These are phyloP conservation scores for Daldinia sp. DNA, from an alignment of 2,329 filamentous ascomycete species.

Conservation along the genomic window DNA sequence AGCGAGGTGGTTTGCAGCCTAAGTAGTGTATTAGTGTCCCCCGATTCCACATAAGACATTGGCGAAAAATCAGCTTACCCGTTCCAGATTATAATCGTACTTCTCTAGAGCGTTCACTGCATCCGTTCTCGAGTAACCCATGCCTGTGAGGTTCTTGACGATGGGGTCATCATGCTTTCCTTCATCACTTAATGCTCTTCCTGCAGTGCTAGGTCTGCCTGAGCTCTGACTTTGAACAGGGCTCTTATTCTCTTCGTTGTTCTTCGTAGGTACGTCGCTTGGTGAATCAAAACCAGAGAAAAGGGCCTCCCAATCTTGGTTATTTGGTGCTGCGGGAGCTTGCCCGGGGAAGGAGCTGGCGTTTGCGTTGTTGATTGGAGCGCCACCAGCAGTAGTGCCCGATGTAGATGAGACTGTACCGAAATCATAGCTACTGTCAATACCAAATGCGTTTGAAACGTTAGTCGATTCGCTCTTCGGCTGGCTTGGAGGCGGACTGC, in stretches of 20 bases:
- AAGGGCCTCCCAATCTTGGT: slow-evolving; percentile 94
- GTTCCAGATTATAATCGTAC: slow-evolving; percentile 95
- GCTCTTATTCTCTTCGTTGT: slow-evolving; percentile 43
- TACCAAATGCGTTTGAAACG: slow-evolving; percentile 60
- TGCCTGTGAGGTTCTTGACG: slow-evolving; percentile 86
- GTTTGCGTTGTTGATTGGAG: slow-evolving; percentile 53
- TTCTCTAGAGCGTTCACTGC: slow-evolving; percentile 88
- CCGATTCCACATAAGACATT: slow-evolving; percentile 35
- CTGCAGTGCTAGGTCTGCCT: slow-evolving; percentile 54
- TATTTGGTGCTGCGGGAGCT: slow-evolving; percentile 58
- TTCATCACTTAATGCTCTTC: slow-evolving; percentile 77
- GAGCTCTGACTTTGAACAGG: slow-evolving; percentile 45
- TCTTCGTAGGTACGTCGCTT: slow-evolving; percentile 48
- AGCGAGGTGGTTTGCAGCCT: slow-evolving; percentile 69
- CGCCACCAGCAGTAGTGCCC: slow-evolving; percentile 46
- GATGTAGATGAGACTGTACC: slow-evolving; percentile 59
- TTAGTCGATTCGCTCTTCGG: slow-evolving; percentile 64
- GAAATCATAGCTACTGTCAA: slow-evolving; percentile 71
- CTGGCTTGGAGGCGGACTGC: slow-evolving; percentile 68
- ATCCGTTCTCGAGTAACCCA: slow-evolving; percentile 84
- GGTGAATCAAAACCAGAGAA: slow-evolving; percentile 82
- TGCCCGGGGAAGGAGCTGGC: slow-evolving; percentile 55
- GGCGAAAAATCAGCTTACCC: slow-evolving; percentile 68
- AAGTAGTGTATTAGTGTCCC: slow-evolving; percentile 34
- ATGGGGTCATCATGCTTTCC: slow-evolving; percentile 92